Evolutionary conservation across 192 early-diverging fungal genomes (phyloP).

Genomic region (Gorgonomyces haynaldii): DNA sequence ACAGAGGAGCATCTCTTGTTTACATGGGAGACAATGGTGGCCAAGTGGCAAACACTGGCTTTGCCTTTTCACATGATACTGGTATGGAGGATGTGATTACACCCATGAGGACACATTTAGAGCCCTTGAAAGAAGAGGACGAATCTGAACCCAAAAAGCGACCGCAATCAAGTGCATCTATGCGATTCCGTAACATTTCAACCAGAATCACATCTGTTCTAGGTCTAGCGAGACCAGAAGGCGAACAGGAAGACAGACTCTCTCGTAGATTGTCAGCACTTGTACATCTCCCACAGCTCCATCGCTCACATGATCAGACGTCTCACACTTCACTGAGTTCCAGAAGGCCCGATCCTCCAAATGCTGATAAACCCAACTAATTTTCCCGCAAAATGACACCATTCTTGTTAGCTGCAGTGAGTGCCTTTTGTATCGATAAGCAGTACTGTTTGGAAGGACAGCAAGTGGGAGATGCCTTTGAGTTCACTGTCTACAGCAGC

Average conservation of each 20-base stretch:
- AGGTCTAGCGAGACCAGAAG: too few species aligned
- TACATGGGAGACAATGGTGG: conserved; percentile 35
- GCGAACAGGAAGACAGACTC: too few species aligned
- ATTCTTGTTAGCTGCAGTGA: too few species aligned
- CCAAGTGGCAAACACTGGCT: conserved; percentile 27
- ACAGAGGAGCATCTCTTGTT: conserved; percentile 21
- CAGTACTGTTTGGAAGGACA: too few species aligned
- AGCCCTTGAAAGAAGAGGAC: neutral
- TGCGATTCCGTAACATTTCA: neutral
- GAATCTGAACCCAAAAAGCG: neutral
- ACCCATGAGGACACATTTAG: conserved; percentile 9
- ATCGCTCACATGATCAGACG: too few species aligned
- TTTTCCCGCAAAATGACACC: too few species aligned
- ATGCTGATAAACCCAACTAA: too few species aligned
- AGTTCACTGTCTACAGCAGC: neutral
- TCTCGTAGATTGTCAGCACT: too few species aligned
- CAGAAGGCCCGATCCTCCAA: too few species aligned
- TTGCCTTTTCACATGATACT: conserved; percentile 39
- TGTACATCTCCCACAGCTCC: too few species aligned
- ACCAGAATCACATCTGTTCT: neutral
- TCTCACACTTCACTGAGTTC: too few species aligned
- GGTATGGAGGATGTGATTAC: conserved; percentile 42
- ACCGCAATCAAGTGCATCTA: neutral
- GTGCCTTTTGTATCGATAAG: too few species aligned
- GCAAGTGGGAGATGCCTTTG: neutral